Base-by-base conservation (phyloP, 495 filamentous ascomycete species). In the Daldinia vernicosa region DNA sequence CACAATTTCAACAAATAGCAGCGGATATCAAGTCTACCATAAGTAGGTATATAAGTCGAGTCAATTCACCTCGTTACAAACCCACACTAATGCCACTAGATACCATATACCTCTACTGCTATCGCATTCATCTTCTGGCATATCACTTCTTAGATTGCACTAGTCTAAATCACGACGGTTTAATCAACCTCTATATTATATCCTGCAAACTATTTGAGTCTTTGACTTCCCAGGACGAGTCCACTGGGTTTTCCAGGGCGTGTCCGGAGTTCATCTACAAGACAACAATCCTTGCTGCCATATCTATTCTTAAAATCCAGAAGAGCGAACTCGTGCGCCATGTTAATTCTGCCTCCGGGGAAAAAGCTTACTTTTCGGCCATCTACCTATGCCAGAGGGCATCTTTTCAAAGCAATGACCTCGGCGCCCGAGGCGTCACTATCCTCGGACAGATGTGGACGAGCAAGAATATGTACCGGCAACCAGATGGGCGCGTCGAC, bases 371-470 rank as follows among this genome's bases (percentile, higher is more conserved):
- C 9, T 47, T 47, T 47, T 47, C 43, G 2, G 43, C 43, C 17
- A 47, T 47, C 19, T 47, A 47, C 9, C 9, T 47, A 3, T 47
- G 43, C 9, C 43, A 47, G 19, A 47, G 43, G 19, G 22, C 22
- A 24, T 47, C 43, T 12, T 22, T 47, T 11, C 19, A 24, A 9
- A 47, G 8, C 17, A 12, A 47, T 47, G 43, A 47, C 9, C 43
- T 47, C 22, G 43, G 43, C 3, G 43, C 43, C 0, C 17, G 43
- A 47, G 43, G 43, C n/a, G 43, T 47, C 7, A 47, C 19, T 12
- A 47, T 47, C 11, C 43, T 47, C 4, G 43, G 43, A 12, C 43
- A 47, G 43, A 47, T 47, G 43, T 47, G 43, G 43, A 47, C 43
- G 9, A 47, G 43, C 19, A 47, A 47, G 43, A 47, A 47, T 24